phyloP scores from a whole-genome alignment of 176 grass and related monocot genomes.

The Sorghum bicolor region DNA sequence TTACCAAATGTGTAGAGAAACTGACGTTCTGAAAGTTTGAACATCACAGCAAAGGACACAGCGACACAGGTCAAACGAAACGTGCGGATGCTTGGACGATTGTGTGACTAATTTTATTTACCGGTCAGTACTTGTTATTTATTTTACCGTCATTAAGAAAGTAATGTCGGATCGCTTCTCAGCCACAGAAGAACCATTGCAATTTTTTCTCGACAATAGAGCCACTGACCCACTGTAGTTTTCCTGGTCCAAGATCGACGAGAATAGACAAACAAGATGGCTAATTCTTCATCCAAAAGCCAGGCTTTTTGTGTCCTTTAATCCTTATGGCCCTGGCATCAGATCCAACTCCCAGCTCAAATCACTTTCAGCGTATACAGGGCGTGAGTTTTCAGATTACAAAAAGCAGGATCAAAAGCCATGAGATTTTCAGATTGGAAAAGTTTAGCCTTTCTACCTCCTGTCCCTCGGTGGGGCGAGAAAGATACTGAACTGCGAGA shows the following conservation, averaged over 20 bases:
- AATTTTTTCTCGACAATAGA: neutral
- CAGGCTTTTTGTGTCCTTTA: neutral
- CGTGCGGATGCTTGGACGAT: neutral
- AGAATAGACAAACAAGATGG: neutral
- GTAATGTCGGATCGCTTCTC: neutral
- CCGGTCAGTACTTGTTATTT: neutral
- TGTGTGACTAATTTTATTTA: neutral
- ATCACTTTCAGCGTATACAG: slow-evolving; percentile 34
- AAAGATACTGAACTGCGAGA: slow-evolving; percentile 36
- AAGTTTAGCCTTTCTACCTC: slow-evolving; percentile 31
- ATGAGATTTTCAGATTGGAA: slow-evolving; percentile 24
- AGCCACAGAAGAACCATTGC: neutral
- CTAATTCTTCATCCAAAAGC: slow-evolving; percentile 20
- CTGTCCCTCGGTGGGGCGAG: slow-evolving; percentile 41
- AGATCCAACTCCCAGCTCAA: slow-evolving; percentile 28
- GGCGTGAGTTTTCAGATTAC: slow-evolving; percentile 35
- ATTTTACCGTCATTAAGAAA: neutral
- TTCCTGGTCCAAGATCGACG: slow-evolving; percentile 12
- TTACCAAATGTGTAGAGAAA: neutral
- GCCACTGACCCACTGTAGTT: neutral
- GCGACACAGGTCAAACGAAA: neutral
- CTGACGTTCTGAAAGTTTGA: neutral
- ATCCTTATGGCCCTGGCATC: neutral
- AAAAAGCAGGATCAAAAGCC: slow-evolving; percentile 27
- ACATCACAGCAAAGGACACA: neutral